Conservation (phyloP, 2,329 filamentous ascomycete species). For the Endoconidiophora laricicola region DNA sequence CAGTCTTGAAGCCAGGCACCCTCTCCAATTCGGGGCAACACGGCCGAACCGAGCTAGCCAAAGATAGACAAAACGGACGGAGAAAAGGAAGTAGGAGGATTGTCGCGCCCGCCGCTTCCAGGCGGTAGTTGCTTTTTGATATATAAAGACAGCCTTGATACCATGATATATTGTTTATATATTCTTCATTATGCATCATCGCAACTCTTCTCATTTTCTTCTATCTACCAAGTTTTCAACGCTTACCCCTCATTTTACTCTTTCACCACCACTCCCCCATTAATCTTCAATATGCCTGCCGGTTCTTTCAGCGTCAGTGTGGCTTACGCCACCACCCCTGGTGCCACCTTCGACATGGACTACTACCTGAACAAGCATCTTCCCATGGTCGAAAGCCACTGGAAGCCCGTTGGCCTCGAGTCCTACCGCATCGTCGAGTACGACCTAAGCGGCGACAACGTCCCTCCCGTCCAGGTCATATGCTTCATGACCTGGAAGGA, state of each 20-base stretch:
- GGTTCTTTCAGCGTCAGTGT: constrained; percentile 5
- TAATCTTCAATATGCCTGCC: constrained; percentile 3
- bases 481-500: constrained; percentile 20
- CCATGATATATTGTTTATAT: too few relatives aligned
- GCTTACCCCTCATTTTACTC: neutral
- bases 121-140: too few relatives aligned
- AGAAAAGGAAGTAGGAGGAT: too few relatives aligned
- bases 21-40: too few relatives aligned
- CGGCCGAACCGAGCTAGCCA: too few relatives aligned
- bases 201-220: too few relatives aligned
- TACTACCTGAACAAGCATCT: constrained; percentile 33
- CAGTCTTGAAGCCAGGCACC: too few relatives aligned
- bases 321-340: constrained; percentile 5
- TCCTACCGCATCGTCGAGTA: constrained; percentile 20
- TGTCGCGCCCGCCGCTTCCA: too few relatives aligned
- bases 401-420: constrained; percentile 25
- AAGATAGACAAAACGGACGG: too few relatives aligned
- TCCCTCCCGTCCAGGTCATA: constrained; percentile 16
- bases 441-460: constrained; percentile 13
- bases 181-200: too few relatives aligned
- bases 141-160: too few relatives aligned
- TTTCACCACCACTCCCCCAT: neutral
- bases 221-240: neutral
- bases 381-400: constrained; percentile 25
- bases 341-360: constrained; percentile 27